Conservation (phyloP, 805 yeast species). For the Saccharomycopsis capsularis region DNA sequence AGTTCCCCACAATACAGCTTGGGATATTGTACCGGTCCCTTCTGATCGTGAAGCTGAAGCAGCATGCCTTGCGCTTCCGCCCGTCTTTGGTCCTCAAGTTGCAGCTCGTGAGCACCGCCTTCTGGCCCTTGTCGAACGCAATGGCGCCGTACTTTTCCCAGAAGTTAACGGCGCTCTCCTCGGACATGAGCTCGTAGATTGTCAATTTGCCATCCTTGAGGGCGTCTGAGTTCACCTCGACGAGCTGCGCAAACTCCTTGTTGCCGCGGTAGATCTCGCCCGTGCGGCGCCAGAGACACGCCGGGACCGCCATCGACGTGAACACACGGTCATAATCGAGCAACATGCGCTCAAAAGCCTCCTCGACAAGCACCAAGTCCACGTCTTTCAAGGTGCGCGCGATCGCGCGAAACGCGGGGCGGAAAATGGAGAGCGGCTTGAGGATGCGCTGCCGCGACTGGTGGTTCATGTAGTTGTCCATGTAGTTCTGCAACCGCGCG, state of each 20-base stretch:
- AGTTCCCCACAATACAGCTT: slow-evolving; percentile 91
- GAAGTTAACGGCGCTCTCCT: slow-evolving; percentile 91
- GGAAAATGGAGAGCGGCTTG: slow-evolving; percentile 74
- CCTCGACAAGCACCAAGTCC: slow-evolving; percentile 87
- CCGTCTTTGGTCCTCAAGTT: slow-evolving; percentile 80
- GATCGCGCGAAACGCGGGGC: slow-evolving; percentile 91
- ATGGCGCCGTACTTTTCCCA: slow-evolving; percentile 98
- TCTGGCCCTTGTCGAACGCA: slow-evolving; percentile 92
- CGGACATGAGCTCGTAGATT: slow-evolving; percentile 89
- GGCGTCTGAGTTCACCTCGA: slow-evolving; percentile 85
- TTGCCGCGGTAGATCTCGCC: slow-evolving; percentile 95
- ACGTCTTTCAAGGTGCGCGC: slow-evolving; percentile 86
- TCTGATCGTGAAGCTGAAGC: slow-evolving; percentile 89
- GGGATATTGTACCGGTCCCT: slow-evolving; percentile 93
- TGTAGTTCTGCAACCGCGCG: slow-evolving; percentile 78
- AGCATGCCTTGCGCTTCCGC: slow-evolving; percentile 70
- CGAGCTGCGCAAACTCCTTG: slow-evolving; percentile 90
- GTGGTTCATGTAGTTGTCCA: slow-evolving; percentile 87
- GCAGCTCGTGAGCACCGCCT: slow-evolving; percentile 90
- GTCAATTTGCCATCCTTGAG: slow-evolving; percentile 87
- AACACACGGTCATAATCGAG: slow-evolving; percentile 91
- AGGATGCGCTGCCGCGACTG: slow-evolving; percentile 78
- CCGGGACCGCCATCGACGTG: slow-evolving; percentile 96
- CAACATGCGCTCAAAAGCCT: slow-evolving; percentile 87
- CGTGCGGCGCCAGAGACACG: slow-evolving; percentile 94